Conservation (phyloP, 805 yeast genomes). For the Candida verbasci region DNA sequence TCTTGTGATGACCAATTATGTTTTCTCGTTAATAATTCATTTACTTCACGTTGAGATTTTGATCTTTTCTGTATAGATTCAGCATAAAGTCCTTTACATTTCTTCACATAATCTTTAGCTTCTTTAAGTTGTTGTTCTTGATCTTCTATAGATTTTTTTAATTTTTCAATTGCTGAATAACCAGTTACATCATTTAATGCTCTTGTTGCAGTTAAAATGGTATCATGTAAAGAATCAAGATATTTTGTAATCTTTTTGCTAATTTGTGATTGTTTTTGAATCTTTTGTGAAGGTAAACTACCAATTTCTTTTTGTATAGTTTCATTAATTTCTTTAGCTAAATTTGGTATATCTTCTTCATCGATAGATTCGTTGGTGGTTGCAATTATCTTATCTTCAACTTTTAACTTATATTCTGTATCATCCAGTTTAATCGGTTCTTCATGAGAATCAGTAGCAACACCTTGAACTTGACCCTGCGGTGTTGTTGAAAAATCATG, state of each 20-base stretch:
- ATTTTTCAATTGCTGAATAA: constrained; percentile 69
- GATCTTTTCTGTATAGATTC: constrained; percentile 63
- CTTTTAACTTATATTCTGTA: neutral
- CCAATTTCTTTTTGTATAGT: constrained; percentile 15
- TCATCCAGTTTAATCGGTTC: neutral
- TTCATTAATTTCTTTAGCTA: constrained; percentile 9
- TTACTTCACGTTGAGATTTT: constrained; percentile 75
- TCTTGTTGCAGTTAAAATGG: constrained; percentile 56
- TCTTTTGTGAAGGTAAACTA: constrained; percentile 45
- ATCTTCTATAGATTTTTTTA: constrained; percentile 57
- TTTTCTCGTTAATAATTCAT: constrained; percentile 81
- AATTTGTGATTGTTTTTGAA: constrained; percentile 31
- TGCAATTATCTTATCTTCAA: constrained; percentile 7
- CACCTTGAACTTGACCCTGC: constrained; percentile 1
- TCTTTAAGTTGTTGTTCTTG: constrained; percentile 49
- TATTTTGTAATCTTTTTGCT: constrained; percentile 42
- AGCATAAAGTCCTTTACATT: constrained; percentile 48
- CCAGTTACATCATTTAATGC: constrained; percentile 91
- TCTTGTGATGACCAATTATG: constrained; percentile 77
- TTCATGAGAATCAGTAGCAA: constrained; percentile 5
- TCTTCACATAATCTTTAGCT: constrained; percentile 45
- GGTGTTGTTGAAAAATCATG: neutral
- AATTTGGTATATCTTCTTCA: constrained; percentile 4
- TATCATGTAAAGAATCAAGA: constrained; percentile 52
- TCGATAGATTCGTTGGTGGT: constrained; percentile 5